Conservation (phyloP, 2,329 filamentous ascomycete species). For the Coniochaeta sp. region DNA sequence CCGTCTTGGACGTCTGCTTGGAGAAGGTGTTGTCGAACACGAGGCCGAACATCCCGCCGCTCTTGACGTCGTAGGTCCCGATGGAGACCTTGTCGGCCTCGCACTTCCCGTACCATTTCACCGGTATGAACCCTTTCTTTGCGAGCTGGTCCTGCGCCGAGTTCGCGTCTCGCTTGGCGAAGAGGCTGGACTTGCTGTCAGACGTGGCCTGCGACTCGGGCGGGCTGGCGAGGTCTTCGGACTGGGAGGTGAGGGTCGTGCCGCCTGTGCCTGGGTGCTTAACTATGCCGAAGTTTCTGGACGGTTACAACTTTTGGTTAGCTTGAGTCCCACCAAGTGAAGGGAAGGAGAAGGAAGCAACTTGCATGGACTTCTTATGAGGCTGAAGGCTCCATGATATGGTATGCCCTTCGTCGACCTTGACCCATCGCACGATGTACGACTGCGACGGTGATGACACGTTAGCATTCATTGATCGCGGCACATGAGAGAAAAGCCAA, state of each 20-base stretch:
- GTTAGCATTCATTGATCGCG: too few relatives aligned
- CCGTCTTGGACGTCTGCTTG: constrained; percentile 88
- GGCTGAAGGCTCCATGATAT: constrained; percentile 98
- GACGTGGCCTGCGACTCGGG: constrained; percentile 30
- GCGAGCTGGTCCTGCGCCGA: constrained; percentile 57
- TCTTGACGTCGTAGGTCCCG: constrained; percentile 76
- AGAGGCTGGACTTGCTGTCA: constrained; percentile 36
- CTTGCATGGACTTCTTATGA: constrained; percentile 90
- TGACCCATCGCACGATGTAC: constrained; percentile 96
- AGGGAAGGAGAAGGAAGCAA: neutral
- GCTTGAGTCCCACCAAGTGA: too few relatives aligned
- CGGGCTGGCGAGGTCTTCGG: constrained; percentile 31
- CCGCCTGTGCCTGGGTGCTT: constrained; percentile 79
- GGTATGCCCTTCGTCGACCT: constrained; percentile 81
- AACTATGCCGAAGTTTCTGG: constrained; percentile 89
- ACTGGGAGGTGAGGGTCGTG: constrained; percentile 36
- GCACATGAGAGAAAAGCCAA: neutral
- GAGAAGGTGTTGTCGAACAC: constrained; percentile 99
- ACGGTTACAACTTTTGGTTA: neutral
- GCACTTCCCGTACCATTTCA: constrained; percentile 89
- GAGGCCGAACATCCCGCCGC: constrained; percentile 90
- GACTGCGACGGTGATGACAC: constrained; percentile 49
- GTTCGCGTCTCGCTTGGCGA: constrained; percentile 48
- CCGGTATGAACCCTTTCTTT: constrained; percentile 60
- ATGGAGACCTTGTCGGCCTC: constrained; percentile 94